Evolutionary conservation across 2,329 filamentous ascomycete species (phyloP).

Genomic region (Trichoderma sp.): DNA sequence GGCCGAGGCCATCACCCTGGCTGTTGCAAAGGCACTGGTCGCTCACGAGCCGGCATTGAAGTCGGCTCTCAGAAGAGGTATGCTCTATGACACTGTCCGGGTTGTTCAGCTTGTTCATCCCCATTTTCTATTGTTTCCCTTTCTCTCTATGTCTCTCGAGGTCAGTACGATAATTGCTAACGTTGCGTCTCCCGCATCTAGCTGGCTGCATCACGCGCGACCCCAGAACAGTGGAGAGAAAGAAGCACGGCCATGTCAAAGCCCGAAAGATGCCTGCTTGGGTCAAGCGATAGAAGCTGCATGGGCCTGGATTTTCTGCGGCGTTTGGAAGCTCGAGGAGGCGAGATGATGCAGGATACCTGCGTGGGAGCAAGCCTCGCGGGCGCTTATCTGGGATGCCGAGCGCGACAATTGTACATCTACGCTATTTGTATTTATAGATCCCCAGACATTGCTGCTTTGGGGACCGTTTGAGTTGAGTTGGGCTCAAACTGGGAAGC

Average conservation of each 20-base stretch:
- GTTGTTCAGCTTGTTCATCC: too few relatives aligned
- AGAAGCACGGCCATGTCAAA: constrained; percentile 96
- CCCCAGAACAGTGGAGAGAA: constrained; percentile 89
- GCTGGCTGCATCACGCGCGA: constrained; percentile 93
- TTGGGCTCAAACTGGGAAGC: not conserved
- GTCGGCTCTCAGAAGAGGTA: constrained; percentile 83
- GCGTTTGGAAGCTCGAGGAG: constrained; percentile 12
- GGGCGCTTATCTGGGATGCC: constrained; percentile 1
- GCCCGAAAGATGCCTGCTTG: constrained; percentile 97
- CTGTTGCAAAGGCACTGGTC: constrained; percentile 82
- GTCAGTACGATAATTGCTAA: constrained; percentile 45
- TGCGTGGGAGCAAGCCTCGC: not conserved
- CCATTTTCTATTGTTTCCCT: not conserved
- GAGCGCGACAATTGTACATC: constrained; percentile 26
- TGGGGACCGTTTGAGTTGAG: constrained; percentile 5
- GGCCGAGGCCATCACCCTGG: constrained; percentile 90
- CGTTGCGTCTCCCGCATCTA: constrained; percentile 46
- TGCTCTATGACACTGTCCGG: constrained; percentile 41
- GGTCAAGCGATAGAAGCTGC: constrained; percentile 72
- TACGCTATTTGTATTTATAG: constrained; percentile 27
- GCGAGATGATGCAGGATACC: constrained; percentile 25
- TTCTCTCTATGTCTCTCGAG: constrained; percentile 3
- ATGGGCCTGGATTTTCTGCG: not conserved
- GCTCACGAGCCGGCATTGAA: constrained; percentile 93
- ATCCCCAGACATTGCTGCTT: constrained; percentile 15